Percentiles rank a stretch among this genome's conserved stretches.
These are phyloP conservation scores for Rosa chinensis DNA, from an alignment of 306 rosid species.

Conservation along the genomic window DNA sequence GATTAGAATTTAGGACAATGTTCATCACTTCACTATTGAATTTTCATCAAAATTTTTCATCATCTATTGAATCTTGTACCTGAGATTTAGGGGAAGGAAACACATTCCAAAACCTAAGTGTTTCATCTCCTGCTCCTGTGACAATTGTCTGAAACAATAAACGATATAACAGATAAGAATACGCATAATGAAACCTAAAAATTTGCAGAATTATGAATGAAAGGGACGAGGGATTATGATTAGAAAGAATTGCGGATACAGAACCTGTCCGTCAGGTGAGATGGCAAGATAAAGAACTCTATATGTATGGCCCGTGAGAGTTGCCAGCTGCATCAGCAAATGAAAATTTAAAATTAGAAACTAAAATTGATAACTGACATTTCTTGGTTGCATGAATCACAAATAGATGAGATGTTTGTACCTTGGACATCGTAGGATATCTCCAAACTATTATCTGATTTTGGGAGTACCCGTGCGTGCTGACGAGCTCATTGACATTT, in stretches of 20 bases:
- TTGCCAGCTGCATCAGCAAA: slow-evolving; percentile 65
- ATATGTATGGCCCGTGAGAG: slow-evolving; percentile 92
- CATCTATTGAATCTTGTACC: slow-evolving; percentile 47
- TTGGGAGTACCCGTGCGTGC: slow-evolving; percentile 99
- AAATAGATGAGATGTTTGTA: slow-evolving; percentile 18
- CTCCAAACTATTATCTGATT: slow-evolving; percentile 99
- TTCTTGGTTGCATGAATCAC: not conserved
- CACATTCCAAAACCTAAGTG: slow-evolving; percentile 96
- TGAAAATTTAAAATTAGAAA: slow-evolving; percentile 19
- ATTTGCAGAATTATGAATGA: not conserved
- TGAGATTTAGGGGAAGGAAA: slow-evolving; percentile 98
- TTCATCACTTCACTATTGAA: not conserved
- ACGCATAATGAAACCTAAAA: not conserved
- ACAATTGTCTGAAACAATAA: slow-evolving; percentile 79
- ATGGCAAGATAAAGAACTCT: slow-evolving; percentile 97
- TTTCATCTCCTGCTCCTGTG: slow-evolving; percentile 99
- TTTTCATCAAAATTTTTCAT: not conserved
- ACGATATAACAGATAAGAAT: slow-evolving; percentile 19
- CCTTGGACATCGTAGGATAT: slow-evolving; percentile 98
- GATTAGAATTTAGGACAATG: slow-evolving; percentile 3
- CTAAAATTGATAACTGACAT: not conserved
- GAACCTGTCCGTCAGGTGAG: slow-evolving; percentile 98
- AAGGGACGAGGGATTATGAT: not conserved
- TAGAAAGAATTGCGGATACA: not conserved
- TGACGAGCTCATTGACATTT: slow-evolving; percentile 95